These are phyloP conservation scores for Alternaria triticimaculans DNA, from an alignment of 2,329 filamentous ascomycete species.

Conservation along the genomic window DNA sequence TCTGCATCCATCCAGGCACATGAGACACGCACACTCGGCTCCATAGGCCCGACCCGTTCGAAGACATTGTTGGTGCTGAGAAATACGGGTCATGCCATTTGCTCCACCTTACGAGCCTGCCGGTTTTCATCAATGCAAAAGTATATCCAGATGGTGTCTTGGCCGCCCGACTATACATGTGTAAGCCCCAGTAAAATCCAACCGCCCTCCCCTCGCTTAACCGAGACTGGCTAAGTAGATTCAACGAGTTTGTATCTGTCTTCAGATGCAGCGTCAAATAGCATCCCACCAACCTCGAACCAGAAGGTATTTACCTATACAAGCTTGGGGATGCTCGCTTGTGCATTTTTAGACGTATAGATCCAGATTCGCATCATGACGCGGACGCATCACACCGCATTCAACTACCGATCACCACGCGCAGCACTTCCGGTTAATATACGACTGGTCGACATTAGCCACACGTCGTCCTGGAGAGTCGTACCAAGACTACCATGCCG, in stretches of 20 bases:
- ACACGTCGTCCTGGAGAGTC: slow-evolving; percentile 1
- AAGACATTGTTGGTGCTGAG: neutral
- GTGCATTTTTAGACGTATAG: neutral
- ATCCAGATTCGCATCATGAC: neutral
- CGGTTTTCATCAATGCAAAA: neutral
- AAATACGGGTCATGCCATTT: slow-evolving; percentile 7
- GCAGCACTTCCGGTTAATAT: slow-evolving; percentile 3
- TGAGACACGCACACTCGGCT: slow-evolving; percentile 1
- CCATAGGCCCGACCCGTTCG: slow-evolving; percentile 5
- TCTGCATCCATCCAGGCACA: neutral
- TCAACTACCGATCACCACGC: slow-evolving; percentile 1
- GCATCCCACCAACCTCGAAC: neutral
- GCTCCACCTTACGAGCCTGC: slow-evolving; percentile 1
- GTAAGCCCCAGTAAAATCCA: neutral
- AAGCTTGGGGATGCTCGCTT: neutral
- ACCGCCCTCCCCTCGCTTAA: neutral
- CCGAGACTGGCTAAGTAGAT: neutral
- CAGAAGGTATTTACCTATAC: neutral
- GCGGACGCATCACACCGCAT: neutral
- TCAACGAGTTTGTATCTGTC: neutral
- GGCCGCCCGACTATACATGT: neutral
- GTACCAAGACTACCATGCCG: slow-evolving; percentile 7
- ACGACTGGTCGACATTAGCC: slow-evolving; percentile 4
- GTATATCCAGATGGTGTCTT: slow-evolving; percentile 2
- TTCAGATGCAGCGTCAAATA: neutral